Evolutionary conservation across 805 yeast genomes (phyloP), one percentile per base, ranked within the genome.

Genomic region (Kurtzmaniella fragi): DNA sequence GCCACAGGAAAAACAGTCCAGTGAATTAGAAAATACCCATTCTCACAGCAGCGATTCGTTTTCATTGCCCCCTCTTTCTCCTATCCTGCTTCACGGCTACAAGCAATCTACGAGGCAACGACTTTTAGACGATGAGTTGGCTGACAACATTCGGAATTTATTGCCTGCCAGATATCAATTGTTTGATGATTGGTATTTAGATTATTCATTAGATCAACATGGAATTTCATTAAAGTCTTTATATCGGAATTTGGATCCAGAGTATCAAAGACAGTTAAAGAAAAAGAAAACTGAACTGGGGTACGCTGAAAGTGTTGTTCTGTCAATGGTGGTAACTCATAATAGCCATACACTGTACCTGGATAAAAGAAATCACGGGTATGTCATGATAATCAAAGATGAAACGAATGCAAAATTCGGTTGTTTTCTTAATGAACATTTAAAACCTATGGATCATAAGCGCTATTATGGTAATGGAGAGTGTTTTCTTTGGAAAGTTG

Each of bases 391-490:
- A 3, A 69, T 93, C 4, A 73, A 73, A 54, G 98, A 93, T 54
- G 64, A 71, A 11, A 61, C 71, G 14, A 77, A 77, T 40, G 73
- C 77, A 20, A 59, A 77, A 32, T 89, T 90, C 64, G 97, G 97
- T 0, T 82, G 87, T 11, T 90, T 78, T 56, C 48, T 80, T 35
- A 88, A 88, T 57, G 95, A 86, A 48, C 69, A 75, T 39, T 71
- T 85, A 42, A 79, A 75, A 42, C 83, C 89, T 1, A 75, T 81
- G 41, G 95, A 86, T 36, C 75, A 76, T 35, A 78, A 77, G 50
- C 71, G 86, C 41, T 91, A 81, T 62, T 84, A 82, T 50, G 99
- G 99, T 1, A 90, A 90, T 61, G 96, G 97, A 1, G 96, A 91
- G 58, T 89, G 98, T 54, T 90, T 93, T 51, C 68, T 91, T 16